Conservation (phyloP, 164 flowering plant genomes). For the Vitis rupestris region DNA sequence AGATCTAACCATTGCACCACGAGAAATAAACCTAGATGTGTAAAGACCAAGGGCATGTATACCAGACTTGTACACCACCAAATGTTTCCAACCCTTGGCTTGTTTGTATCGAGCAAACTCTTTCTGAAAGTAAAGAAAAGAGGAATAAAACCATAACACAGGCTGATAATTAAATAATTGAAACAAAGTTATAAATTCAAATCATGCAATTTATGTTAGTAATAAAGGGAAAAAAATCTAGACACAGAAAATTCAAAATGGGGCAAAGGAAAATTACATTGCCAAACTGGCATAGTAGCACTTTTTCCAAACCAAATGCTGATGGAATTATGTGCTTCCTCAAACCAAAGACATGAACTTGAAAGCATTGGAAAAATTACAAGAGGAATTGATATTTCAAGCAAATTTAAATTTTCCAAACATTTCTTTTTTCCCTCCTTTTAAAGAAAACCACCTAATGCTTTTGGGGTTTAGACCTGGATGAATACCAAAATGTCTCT, state of each 20-base stretch:
- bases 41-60: constrained; percentile 85
- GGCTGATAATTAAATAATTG: neutral
- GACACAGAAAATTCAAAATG: too few species aligned
- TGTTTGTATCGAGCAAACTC: constrained; percentile 71
- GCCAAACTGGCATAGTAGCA: neutral
- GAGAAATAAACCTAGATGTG: constrained; percentile 63
- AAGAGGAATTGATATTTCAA: neutral
- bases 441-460: too few species aligned
- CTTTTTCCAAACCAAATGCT: neutral
- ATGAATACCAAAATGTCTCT: too few species aligned
- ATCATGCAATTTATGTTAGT: neutral
- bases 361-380: neutral
- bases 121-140: constrained; percentile 41
- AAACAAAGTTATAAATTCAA: neutral
- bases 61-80: constrained; percentile 78
- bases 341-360: neutral
- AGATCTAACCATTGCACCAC: constrained; percentile 63
- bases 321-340: neutral
- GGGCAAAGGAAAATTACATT: too few species aligned
- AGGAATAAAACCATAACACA: neutral
- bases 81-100: constrained; percentile 60
- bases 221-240: neutral
- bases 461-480: too few species aligned
- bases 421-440: too few species aligned
- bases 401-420: neutral